Base-by-base conservation (phyloP, 2,329 filamentous ascomycete genomes). In the Anisogramma anomala region DNA sequence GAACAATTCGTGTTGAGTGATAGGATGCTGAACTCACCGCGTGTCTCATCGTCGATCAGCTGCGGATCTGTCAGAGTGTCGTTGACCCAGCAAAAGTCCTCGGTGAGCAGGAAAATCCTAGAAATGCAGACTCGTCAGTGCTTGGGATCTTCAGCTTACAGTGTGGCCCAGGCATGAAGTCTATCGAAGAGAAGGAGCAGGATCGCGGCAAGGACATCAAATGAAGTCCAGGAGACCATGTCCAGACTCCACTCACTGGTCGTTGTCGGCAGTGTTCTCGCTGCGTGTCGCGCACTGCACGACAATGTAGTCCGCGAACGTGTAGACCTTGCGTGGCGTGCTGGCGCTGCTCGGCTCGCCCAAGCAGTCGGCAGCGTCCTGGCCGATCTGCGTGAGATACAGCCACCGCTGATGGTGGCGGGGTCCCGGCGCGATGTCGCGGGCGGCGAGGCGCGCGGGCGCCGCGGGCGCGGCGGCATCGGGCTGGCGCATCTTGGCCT, bases 41-140 rank as follows among this genome's bases (percentile, higher is more conserved):
- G 30, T 5, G 14, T 11, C 27, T 10, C 26, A 18, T 34, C 27
- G 2, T 47, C 45, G 4, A 36, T 27, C 34, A 47, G n/a, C 20
- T 37, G 26, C 6, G 45, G 45, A 18, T 41, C 37, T 11, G 45
- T 41, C 3, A 44, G 34, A 11, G 33, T 44, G 19, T 47, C 37
- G 5, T 47, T 47, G 15, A 47, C 41, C 45, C 45, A 47, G 30
- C 45, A 47, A 17, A 44, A 47, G 14, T 44, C 33, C 8, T 39
- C 33, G 2, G 45, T 47, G 30, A 44, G 34, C 10, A 47, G 19
- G 18, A 33, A 47, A 6, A 47, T 47, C 10, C 45, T 47, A 7
- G 6, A 9, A 7, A 18, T 3, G 3, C 9, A 22, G 7, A 6
- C 1, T 4, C 7, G 36, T 43, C 27, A 39, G 33, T 26, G 2